Conservation (phyloP, 352 stramenopile genomes). For the Phytophthora cryptogea region DNA sequence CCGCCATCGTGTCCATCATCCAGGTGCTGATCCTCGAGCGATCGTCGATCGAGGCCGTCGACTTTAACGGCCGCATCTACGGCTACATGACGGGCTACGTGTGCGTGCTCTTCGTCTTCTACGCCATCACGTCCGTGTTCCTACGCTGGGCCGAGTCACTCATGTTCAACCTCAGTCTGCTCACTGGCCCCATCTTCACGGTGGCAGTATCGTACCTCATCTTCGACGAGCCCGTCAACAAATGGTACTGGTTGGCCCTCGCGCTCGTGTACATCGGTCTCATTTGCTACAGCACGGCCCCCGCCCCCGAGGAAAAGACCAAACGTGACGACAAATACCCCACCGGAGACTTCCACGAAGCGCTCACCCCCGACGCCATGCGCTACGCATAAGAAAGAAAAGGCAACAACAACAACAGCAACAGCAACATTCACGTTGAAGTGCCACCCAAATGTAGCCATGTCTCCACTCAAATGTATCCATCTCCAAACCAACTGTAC, state of each 20-base stretch:
- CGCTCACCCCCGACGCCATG: conserved; percentile 17
- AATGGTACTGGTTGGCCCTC: conserved; percentile 66
- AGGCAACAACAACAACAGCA: not conserved
- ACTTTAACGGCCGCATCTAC: conserved; percentile 56
- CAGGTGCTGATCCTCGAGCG: conserved; percentile 60
- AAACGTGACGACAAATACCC: conserved; percentile 20
- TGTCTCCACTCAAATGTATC: too few relatives aligned
- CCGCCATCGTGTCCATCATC: conserved; percentile 52
- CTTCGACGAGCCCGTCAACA: conserved; percentile 62
- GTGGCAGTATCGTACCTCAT: conserved; percentile 59
- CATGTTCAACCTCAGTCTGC: conserved; percentile 71
- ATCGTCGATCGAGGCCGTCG: conserved; percentile 41
- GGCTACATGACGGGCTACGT: conserved; percentile 67
- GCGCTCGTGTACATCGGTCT: conserved; percentile 63
- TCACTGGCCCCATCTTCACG: conserved; percentile 64
- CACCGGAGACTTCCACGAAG: conserved; percentile 25
- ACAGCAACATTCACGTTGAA: conserved; percentile 1
- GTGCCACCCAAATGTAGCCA: not conserved
- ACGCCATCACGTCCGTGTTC: conserved; percentile 63
- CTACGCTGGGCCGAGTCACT: conserved; percentile 64
- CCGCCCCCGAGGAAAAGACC: conserved; percentile 34
- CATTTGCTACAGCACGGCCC: conserved; percentile 48
- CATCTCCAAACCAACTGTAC: not conserved
- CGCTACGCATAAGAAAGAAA: conserved; percentile 15
- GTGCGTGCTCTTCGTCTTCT: conserved; percentile 62